Conservation (phyloP, 805 yeast species). For the Pichia sporocuriosa region DNA sequence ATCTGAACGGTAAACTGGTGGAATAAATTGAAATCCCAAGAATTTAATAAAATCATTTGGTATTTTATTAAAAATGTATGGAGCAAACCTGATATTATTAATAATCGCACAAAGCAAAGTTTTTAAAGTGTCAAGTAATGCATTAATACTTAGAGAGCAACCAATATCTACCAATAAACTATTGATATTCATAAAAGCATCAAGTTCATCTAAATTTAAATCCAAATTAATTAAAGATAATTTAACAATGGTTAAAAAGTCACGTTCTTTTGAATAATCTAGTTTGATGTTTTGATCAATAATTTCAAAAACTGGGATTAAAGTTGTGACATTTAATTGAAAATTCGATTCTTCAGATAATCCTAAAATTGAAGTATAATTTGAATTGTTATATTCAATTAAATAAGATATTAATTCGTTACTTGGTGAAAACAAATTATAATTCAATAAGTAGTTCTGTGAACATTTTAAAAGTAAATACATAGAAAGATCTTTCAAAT, state of each 20-base stretch:
- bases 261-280: conserved; percentile 19
- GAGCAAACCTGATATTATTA: conserved; percentile 13
- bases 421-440: conserved; percentile 7
- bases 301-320: conserved; percentile 26
- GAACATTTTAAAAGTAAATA: conserved; percentile 7
- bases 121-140: conserved; percentile 26
- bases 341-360: conserved; percentile 14
- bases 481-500: conserved; percentile 8
- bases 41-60: conserved; percentile 13
- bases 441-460: conserved; percentile 5
- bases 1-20: conserved; percentile 26
- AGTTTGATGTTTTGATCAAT: conserved; percentile 28
- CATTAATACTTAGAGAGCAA: conserved; percentile 30
- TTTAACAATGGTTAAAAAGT: conserved; percentile 18
- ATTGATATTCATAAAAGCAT: conserved; percentile 19
- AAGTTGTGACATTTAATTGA: conserved; percentile 16
- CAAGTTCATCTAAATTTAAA: conserved; percentile 15
- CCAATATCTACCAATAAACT: conserved; percentile 27
- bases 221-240: conserved; percentile 17
- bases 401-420: conserved; percentile 1
- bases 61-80: conserved; percentile 6
- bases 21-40: conserved; percentile 24
- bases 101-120: conserved; percentile 18
- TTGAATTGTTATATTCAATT: conserved; percentile 6
- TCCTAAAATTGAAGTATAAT: conserved; percentile 14